Evolutionary conservation across 2,329 filamentous ascomycete species (phyloP).

Genomic region (Canariomyces notabilis): DNA sequence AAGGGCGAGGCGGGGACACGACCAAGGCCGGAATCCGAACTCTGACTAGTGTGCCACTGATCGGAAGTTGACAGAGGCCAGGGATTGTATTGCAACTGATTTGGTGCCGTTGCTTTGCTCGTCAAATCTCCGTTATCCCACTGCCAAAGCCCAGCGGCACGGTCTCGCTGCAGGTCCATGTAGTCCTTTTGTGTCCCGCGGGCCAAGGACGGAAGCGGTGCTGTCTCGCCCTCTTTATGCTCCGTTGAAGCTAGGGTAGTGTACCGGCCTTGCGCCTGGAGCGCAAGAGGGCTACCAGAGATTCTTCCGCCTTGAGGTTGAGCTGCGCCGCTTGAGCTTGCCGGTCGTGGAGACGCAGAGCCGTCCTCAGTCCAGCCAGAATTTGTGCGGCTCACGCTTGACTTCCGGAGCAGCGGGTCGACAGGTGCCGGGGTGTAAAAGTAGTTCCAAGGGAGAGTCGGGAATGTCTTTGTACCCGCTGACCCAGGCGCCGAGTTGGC

Average conservation of each 20-base stretch:
- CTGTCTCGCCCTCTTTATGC: background rate
- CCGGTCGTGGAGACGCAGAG: slow-evolving; percentile 12
- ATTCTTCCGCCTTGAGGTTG: slow-evolving; percentile 1
- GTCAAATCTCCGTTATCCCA: background rate
- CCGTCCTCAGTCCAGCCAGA: slow-evolving; percentile 7
- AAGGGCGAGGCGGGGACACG: slow-evolving; percentile 16
- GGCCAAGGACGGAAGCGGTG: slow-evolving; percentile 1
- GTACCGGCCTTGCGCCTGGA: slow-evolving; percentile 1
- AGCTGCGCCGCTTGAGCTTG: slow-evolving; percentile 12
- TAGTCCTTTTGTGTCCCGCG: background rate
- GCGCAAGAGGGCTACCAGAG: slow-evolving; percentile 8
- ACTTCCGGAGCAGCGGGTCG: slow-evolving; percentile 6
- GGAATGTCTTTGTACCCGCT: slow-evolving; percentile 33
- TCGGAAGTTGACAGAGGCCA: slow-evolving; percentile 12
- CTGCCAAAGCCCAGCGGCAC: slow-evolving; percentile 8
- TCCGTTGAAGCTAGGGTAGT: background rate
- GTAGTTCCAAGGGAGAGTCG: slow-evolving; percentile 48
- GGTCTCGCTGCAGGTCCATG: slow-evolving; percentile 1
- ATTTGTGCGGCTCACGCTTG: background rate
- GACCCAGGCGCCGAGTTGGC: slow-evolving; percentile 31
- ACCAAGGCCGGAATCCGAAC: slow-evolving; percentile 1
- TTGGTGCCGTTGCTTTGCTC: slow-evolving; percentile 6
- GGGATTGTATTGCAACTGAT: slow-evolving; percentile 5
- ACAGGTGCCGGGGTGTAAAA: slow-evolving; percentile 31
- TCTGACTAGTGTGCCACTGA: slow-evolving; percentile 13